phyloP scores from a whole-genome alignment of 176 grass and related monocot genomes.

The Tuctoria greenei region DNA sequence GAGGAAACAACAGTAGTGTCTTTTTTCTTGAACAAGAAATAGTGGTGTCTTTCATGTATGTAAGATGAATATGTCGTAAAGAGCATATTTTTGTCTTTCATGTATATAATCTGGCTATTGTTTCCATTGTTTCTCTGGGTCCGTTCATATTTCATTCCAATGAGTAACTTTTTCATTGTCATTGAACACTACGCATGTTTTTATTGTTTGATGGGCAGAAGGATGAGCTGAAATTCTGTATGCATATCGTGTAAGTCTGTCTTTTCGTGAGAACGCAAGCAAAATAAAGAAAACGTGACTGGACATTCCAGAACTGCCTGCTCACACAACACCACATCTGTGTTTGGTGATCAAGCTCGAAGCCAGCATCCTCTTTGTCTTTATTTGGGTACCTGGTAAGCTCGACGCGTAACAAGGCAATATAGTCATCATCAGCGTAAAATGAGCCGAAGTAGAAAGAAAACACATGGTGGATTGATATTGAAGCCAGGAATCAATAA shows the following conservation, averaged over 20 bases:
- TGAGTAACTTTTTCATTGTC: neutral
- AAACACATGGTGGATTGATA: no score
- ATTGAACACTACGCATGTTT: neutral
- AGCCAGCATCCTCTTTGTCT: no score
- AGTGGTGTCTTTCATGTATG: neutral
- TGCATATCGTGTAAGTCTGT: neutral
- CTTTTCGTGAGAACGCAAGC: neutral
- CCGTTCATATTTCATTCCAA: neutral
- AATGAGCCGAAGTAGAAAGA: no score
- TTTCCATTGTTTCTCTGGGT: neutral
- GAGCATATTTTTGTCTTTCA: neutral
- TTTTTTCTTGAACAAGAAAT: no score
- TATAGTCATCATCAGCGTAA: no score
- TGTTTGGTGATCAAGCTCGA: no score
- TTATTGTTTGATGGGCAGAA: neutral
- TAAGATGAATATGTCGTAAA: neutral
- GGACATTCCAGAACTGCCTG: no score
- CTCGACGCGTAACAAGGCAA: no score
- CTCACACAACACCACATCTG: no score
- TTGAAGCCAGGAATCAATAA: no score
- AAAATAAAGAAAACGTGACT: no score
- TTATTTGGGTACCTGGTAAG: no score
- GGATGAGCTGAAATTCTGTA: neutral
- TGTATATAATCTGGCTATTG: neutral
- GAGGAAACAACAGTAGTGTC: neutral